phyloP scores from a whole-genome alignment of 2,329 filamentous ascomycete species.

The Fusarium sp. region DNA sequence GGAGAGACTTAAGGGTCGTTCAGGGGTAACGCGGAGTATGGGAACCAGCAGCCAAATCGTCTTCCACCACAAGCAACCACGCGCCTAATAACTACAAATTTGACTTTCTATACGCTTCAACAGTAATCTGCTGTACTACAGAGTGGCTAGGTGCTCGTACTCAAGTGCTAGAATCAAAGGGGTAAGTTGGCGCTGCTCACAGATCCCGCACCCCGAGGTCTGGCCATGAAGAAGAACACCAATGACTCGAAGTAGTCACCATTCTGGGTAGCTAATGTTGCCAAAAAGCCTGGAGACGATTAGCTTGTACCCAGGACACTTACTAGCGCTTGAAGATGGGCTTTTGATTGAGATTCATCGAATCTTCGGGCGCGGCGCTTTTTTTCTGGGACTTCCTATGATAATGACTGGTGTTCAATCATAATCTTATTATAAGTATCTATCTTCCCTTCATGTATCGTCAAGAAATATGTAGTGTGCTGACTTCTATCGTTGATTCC shows the following conservation, averaged over 20 bases:
- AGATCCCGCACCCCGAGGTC: not conserved
- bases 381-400: not conserved
- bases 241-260: not conserved
- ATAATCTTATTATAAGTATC: accelerated
- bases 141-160: too few relatives aligned
- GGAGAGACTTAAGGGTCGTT: not conserved
- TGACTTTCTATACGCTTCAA: not conserved
- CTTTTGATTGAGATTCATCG: not conserved
- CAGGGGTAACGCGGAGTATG: not conserved
- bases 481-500: not conserved
- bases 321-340: not conserved
- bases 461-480: not conserved
- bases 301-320: not conserved
- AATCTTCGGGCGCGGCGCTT: not conserved
- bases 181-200: not conserved
- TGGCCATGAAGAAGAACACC: too few relatives aligned
- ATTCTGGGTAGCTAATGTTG: accelerated
- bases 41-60: not conserved
- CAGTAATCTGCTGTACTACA: accelerated
- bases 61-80: not conserved
- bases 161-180: not conserved
- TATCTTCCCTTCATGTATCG: accelerated
- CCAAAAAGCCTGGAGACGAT: not conserved
- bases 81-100: accelerated
- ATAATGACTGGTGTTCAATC: not conserved